phyloP scores from a whole-genome alignment of 495 filamentous ascomycete genomes.

The Neurospora sp. region DNA sequence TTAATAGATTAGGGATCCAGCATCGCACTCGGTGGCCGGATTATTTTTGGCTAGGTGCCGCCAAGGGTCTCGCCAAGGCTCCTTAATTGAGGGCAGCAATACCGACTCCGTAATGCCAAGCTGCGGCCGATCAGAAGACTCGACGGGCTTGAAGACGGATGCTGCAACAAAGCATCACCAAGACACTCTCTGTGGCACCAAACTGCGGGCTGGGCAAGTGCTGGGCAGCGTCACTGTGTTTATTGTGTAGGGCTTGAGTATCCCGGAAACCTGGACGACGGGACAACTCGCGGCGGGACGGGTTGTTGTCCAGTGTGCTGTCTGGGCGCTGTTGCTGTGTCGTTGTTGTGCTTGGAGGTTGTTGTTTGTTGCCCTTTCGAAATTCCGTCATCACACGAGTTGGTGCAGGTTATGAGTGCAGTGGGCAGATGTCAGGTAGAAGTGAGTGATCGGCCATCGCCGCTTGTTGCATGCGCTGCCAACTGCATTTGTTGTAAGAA shows the following conservation, averaged over 20 bases:
- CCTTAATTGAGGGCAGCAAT: too few species aligned
- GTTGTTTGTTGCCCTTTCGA: background rate
- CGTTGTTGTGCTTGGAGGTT: background rate
- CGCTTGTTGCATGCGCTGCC: background rate
- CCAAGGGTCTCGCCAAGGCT: background rate
- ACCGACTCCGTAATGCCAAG: background rate
- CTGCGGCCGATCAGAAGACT: background rate
- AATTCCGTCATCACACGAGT: background rate
- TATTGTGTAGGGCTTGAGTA: background rate
- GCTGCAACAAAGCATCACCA: background rate
- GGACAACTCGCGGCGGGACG: background rate
- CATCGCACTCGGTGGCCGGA: too few species aligned
- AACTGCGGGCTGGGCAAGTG: background rate
- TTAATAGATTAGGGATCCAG: too few species aligned
- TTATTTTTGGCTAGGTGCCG: background rate
- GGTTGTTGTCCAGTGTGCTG: background rate
- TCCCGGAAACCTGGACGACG: background rate
- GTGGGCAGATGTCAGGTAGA: background rate
- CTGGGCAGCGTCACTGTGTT: background rate
- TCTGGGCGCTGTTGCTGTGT: background rate
- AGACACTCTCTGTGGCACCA: background rate
- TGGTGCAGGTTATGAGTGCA: background rate
- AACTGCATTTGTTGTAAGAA: background rate
- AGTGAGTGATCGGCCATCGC: background rate
- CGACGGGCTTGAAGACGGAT: background rate